A percentile compares a stretch with the other conserved stretches of the same genome.
These are phyloP conservation scores for Melanomma pulvis-pyrius DNA, from an alignment of 495 filamentous ascomycete species.

Conservation along the genomic window DNA sequence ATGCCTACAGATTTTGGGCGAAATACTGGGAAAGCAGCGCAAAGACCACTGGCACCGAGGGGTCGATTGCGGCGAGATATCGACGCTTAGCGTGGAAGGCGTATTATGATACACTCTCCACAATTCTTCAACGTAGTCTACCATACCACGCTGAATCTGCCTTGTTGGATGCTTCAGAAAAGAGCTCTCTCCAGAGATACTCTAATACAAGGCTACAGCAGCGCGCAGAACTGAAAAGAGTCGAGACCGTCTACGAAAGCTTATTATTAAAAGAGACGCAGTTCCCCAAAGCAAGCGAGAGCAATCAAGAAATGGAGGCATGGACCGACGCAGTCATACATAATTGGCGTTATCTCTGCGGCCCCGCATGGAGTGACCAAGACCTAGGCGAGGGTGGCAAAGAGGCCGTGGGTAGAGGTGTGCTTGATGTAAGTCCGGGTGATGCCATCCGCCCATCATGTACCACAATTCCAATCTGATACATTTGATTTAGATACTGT, in stretches of 20 bases:
- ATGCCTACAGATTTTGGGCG: slow-evolving; percentile 64
- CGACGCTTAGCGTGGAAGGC: slow-evolving; percentile 71
- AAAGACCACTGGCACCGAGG: slow-evolving; percentile 27
- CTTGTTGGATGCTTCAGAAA: slow-evolving; percentile 1
- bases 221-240: slow-evolving; percentile 69
- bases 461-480: not conserved
- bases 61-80: slow-evolving; percentile 22
- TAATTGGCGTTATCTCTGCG: slow-evolving; percentile 83
- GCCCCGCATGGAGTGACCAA: slow-evolving; percentile 70
- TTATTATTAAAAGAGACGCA: slow-evolving; percentile 70
- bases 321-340: slow-evolving; percentile 78
- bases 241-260: slow-evolving; percentile 74
- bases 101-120: slow-evolving; percentile 76
- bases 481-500: slow-evolving; percentile 63
- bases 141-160: slow-evolving; percentile 37
- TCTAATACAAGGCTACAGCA: slow-evolving; percentile 63
- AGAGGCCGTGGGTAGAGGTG: slow-evolving; percentile 66
- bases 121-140: slow-evolving; percentile 59
- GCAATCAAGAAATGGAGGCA: slow-evolving; percentile 72
- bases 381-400: slow-evolving; percentile 81
- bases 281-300: slow-evolving; percentile 81
- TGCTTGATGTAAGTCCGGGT: slow-evolving; percentile 63
- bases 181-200: slow-evolving; percentile 19
- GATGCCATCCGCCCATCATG: not conserved
- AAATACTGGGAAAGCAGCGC: slow-evolving; percentile 55